Evolutionary conservation across 2,329 filamentous ascomycete species (phyloP), one percentile per base, ranked within the genome.

Genomic region (Pochonia chlamydosporia): DNA sequence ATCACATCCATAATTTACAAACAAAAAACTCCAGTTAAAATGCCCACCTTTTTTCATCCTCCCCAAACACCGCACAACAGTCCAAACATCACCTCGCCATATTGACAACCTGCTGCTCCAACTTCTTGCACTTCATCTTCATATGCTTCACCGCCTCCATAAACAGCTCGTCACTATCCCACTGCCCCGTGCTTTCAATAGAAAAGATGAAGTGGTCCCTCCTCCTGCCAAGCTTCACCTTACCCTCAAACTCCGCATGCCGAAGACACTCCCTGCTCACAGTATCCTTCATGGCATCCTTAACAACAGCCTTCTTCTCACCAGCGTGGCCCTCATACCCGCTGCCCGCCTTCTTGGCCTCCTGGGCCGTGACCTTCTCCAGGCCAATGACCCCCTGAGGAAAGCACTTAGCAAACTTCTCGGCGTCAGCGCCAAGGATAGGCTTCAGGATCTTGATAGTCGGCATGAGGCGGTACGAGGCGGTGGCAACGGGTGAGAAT

Each of bases 171-270:
- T 97, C 92, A 62, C 90, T 96, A 49, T 93, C 85, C 74, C 89
- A 95, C 71, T 99, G 93, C 5, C 93, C 95, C 0, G 89, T 85
- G 73, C 91, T 96, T 75, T 99, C 93, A 30, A 99, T 78, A 46
- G 83, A 86, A 75, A 93, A 99, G 68, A 99, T 97, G 67, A 99
- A 99, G 71, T 99, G 95, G 66, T 99, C 93, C 54, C 90, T 78
- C 58, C 90, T 75, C 46, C 95, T 79, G 37, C 93, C 93, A 26
- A 99, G 80, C 74, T 90, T 91, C 54, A 99, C 93, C 74, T 96
- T 99, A 63, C 84, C 88, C 68, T 93, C 82, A 71, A 99, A 97
- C 70, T 97, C 93, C 23, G 84, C 77, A 64, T 99, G 92, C 43
- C 93, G 82, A 62, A 99, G 69, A 61, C 87, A 93, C 71, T 99